phyloP scores from a whole-genome alignment of 2,329 filamentous ascomycete genomes.

The Xylariaceae sp. region DNA sequence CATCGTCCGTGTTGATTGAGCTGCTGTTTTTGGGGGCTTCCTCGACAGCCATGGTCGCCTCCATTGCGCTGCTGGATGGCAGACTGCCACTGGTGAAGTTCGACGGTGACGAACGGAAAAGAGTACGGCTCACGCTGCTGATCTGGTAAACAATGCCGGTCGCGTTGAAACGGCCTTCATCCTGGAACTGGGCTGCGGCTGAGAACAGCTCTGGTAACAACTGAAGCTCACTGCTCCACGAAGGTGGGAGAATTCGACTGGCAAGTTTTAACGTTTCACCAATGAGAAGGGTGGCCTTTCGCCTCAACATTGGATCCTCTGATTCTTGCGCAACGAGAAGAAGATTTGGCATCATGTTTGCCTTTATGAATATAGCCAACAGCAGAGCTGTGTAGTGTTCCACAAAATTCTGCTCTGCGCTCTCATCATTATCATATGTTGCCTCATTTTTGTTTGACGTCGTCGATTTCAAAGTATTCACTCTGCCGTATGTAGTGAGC shows the following conservation, averaged over 20 bases:
- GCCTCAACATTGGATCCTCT: constrained; percentile 66
- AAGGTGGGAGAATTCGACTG: constrained; percentile 75
- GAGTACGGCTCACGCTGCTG: constrained; percentile 89
- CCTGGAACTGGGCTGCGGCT: constrained; percentile 66
- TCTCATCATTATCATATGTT: constrained; percentile 58
- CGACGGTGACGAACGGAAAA: constrained; percentile 71
- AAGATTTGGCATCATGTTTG: constrained; percentile 63
- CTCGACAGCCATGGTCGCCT: constrained; percentile 47
- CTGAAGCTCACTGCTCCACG: constrained; percentile 80
- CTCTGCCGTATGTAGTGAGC: constrained; percentile 93
- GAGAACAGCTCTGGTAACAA: constrained; percentile 82
- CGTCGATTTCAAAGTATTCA: constrained; percentile 70
- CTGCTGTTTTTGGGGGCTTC: constrained; percentile 51
- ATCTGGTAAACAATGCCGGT: constrained; percentile 95
- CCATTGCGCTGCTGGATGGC: constrained; percentile 40
- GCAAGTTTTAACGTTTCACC: constrained; percentile 89
- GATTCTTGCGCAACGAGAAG: constrained; percentile 64
- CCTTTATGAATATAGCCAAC: constrained; percentile 77
- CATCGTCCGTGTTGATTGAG: constrained; percentile 52
- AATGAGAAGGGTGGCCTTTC: constrained; percentile 86
- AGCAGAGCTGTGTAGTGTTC: constrained; percentile 92
- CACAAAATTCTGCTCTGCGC: constrained; percentile 76
- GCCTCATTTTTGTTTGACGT: constrained; percentile 46
- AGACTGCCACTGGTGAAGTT: constrained; percentile 33
- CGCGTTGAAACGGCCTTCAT: constrained; percentile 71